Conservation (phyloP, 1,284 basidiomycete species). For the Fomes fomentarius region DNA sequence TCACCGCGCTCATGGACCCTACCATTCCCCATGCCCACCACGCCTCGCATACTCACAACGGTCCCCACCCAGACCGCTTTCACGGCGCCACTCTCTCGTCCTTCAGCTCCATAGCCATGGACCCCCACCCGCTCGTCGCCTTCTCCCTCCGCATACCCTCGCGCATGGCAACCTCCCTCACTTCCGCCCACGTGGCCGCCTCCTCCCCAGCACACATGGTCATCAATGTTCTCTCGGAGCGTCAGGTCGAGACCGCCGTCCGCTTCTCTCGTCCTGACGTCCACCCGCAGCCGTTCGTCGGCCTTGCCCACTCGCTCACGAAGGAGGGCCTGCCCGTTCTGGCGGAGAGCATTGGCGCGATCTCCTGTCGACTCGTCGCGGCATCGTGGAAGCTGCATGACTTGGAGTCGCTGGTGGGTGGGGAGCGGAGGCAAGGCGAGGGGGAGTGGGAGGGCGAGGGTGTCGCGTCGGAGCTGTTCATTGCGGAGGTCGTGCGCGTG, state of each 20-base stretch:
- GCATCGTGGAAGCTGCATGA: conserved; percentile 40
- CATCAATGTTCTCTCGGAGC: conserved; percentile 68
- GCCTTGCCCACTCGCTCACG: conserved; percentile 44
- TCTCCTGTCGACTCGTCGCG: conserved; percentile 46
- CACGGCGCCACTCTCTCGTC: conserved; percentile 94
- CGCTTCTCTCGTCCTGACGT: conserved; percentile 68
- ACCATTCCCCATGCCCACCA: background rate
- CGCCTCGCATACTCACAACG: background rate
- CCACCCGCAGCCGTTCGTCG: conserved; percentile 57
- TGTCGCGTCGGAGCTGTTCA: conserved; percentile 49
- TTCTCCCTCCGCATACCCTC: conserved; percentile 91
- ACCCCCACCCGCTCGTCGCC: conserved; percentile 84
- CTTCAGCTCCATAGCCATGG: conserved; percentile 88
- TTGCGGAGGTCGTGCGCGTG: conserved; percentile 50
- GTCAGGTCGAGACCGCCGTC: conserved; percentile 57
- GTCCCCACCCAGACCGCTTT: conserved; percentile 34
- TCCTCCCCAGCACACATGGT: conserved; percentile 52
- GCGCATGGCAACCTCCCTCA: conserved; percentile 73
- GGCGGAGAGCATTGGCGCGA: conserved; percentile 57
- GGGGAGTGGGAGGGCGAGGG: conserved; percentile 34
- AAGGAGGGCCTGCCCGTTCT: conserved; percentile 61
- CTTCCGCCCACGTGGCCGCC: conserved; percentile 29
- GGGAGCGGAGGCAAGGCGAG: conserved; percentile 10
- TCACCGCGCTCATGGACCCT: conserved; percentile 41
- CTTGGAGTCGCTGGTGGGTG: conserved; percentile 27